phyloP scores from a whole-genome alignment of 805 yeast species.

The Candida boleticola region DNA sequence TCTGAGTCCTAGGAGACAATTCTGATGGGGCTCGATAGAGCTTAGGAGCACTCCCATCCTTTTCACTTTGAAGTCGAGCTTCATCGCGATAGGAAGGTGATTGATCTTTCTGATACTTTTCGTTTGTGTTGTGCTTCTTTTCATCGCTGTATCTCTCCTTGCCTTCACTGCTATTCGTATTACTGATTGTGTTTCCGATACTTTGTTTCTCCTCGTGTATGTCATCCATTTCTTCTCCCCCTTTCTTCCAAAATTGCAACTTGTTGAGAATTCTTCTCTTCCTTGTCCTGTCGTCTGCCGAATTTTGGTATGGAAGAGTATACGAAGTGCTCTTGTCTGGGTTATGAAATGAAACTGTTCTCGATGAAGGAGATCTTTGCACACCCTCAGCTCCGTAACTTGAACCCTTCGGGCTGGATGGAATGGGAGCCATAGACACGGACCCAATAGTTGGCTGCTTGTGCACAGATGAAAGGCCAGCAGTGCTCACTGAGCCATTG shows the following conservation, averaged over 20 bases:
- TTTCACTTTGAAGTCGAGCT: background rate
- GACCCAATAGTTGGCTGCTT: background rate
- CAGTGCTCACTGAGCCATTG: background rate
- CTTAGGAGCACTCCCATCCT: background rate
- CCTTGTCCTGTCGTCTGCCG: constrained; percentile 12
- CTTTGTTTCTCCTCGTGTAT: constrained; percentile 2
- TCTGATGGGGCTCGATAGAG: background rate
- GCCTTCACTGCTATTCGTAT: background rate
- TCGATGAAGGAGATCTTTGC: background rate
- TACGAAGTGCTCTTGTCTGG: background rate
- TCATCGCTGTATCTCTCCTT: background rate
- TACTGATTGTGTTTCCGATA: constrained; percentile 1
- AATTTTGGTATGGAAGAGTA: background rate
- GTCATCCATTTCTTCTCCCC: constrained; percentile 6
- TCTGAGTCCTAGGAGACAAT: background rate
- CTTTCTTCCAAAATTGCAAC: constrained; percentile 35
- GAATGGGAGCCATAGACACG: background rate
- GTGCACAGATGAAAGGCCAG: background rate
- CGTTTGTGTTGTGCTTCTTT: background rate
- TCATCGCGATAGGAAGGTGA: background rate
- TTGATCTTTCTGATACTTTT: background rate
- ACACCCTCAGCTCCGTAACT: background rate
- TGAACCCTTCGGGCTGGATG: background rate
- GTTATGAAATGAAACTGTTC: constrained; percentile 1
- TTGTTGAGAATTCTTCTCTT: constrained; percentile 27